Percentiles rank a stretch among this genome's conserved stretches.
Conservation (phyloP, 306 rosid species). For the Bauhinia variegata region DNA sequence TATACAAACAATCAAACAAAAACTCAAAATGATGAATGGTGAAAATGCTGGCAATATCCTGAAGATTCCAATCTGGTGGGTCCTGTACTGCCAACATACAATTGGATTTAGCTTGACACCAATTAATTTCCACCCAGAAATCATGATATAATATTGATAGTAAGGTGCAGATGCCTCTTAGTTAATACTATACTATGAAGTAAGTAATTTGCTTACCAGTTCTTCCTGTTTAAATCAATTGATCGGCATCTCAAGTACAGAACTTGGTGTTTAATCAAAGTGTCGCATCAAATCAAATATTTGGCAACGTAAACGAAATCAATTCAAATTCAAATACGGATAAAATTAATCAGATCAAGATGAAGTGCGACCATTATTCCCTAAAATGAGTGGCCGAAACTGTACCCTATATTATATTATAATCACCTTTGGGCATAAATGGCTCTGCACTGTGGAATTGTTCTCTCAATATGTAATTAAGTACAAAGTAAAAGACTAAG, state of each 20-base stretch:
- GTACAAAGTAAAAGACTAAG: neutral
- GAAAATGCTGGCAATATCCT: constrained; percentile 49
- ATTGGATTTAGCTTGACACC: constrained; percentile 38
- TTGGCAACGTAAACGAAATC: neutral
- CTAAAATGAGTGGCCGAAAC: constrained; percentile 40
- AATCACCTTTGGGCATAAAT: constrained; percentile 27
- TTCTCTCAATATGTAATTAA: too few species aligned
- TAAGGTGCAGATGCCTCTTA: constrained; percentile 34
- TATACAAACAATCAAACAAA: constrained; percentile 31
- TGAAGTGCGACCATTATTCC: constrained; percentile 37
- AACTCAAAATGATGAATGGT: constrained; percentile 42
- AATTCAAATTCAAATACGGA: neutral
- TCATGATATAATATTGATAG: constrained; percentile 35
- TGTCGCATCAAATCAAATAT: neutral
- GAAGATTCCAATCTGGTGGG: constrained; percentile 61
- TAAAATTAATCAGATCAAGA: constrained; percentile 16
- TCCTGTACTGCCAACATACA: constrained; percentile 32
- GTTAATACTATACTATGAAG: constrained; percentile 14
- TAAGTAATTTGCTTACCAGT: constrained; percentile 27
- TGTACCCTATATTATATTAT: too few species aligned
- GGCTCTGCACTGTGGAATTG: neutral
- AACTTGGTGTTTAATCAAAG: constrained; percentile 25
- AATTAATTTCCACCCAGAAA: constrained; percentile 41
- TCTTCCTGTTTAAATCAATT: constrained; percentile 26
- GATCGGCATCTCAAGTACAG: constrained; percentile 34